phyloP scores from a whole-genome alignment of 768 basidiomycete species.

The Amanita jacksonii region DNA sequence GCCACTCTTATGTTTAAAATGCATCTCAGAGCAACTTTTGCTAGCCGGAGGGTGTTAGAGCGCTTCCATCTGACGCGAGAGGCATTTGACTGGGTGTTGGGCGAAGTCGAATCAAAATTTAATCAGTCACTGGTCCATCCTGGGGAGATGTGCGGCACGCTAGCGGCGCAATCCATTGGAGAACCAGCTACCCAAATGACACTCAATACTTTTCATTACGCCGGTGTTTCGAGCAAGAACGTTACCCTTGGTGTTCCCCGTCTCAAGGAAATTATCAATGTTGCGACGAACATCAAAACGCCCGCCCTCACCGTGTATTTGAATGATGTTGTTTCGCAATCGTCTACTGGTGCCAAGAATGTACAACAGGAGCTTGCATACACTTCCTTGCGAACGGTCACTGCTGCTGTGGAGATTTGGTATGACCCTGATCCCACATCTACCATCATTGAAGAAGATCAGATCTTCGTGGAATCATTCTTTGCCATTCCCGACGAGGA shows the following conservation, averaged over 20 bases:
- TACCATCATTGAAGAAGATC: slow-evolving; percentile 95
- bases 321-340: slow-evolving; percentile 55
- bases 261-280: slow-evolving; percentile 98
- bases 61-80: slow-evolving; percentile 81
- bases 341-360: slow-evolving; percentile 62
- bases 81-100: slow-evolving; percentile 96
- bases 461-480: slow-evolving; percentile 95
- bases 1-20: slow-evolving; percentile 90
- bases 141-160: slow-evolving; percentile 98
- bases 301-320: slow-evolving; percentile 93
- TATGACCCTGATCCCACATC: slow-evolving; percentile 90
- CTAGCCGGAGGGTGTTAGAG: slow-evolving; percentile 80
- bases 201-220: slow-evolving; percentile 98
- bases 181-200: slow-evolving; percentile 99
- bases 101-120: slow-evolving; percentile 94
- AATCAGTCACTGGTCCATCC: slow-evolving; percentile 88
- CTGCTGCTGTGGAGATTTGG: slow-evolving; percentile 93
- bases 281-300: slow-evolving; percentile 97
- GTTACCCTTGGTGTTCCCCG: slow-evolving; percentile 99
- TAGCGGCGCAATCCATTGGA: slow-evolving; percentile 97
- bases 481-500: slow-evolving; percentile 99
- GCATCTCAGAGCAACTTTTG: slow-evolving; percentile 85
- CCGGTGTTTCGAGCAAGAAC: slow-evolving; percentile 99
- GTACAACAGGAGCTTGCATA: slow-evolving; percentile 91
- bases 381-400: slow-evolving; percentile 90